Evolutionary conservation across 441 rosid species (phyloP), one percentile per base, ranked within the genome.

Genomic region (Arabidopsis lyrata): DNA sequence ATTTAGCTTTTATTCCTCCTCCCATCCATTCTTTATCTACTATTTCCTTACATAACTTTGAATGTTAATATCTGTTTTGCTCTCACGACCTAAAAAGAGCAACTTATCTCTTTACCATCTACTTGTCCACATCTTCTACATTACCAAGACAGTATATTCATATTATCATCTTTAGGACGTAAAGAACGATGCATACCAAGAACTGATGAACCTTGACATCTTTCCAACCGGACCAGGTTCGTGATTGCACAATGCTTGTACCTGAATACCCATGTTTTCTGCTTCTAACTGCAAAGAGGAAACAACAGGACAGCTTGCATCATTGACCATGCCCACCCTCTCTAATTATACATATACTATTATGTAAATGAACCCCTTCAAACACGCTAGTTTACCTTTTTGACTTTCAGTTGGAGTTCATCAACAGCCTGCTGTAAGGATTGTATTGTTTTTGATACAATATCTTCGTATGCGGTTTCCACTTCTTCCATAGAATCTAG

Each of bases 361-460:
- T 22, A 55, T 55, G 65, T 64, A 64, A 64, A 45, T 39, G 39
- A 35, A 53, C 6, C 66, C 45, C 27, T 67, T 45, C 59, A 27
- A 32, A 54, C 45, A 63, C 15, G 68, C 52, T 34, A 47, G 16
- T 76, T 80, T 75, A 91, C 97, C 92, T 85, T 76, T 68, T 82
- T 84, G 32, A 82, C 64, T 31, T 79, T 63, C 75, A 49, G 49
- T 38, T 39, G 70, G 67, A 86, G 92, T 63, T 89, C 89, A 75
- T 86, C 86, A 65, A 84, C 68, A 8, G 88, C 79, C 66, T 83
- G 78, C 64, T 83, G 87, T 70, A 90, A 76, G 39, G 85, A 71
- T 58, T 73, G 66, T 75, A 86, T 82, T 67, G 90, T 85, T 54
- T n/a, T 77, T 31, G 57, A 59, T 73, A 75, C 73, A 57, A 82